phyloP scores from a whole-genome alignment of 768 basidiomycete species.

The Mycena belliarum region DNA sequence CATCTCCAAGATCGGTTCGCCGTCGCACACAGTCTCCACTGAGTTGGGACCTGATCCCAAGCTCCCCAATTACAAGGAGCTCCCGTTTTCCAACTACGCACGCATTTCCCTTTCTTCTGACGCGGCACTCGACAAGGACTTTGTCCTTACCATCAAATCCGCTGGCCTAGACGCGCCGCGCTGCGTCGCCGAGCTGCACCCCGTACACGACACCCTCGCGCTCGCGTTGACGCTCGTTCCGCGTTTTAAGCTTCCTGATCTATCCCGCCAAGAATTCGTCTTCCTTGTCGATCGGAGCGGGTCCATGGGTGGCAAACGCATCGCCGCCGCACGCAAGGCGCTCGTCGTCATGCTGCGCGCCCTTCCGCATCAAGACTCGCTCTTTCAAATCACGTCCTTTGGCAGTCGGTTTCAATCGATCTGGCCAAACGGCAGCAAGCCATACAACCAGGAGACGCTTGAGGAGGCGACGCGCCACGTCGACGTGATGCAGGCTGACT shows the following conservation, averaged over 20 bases:
- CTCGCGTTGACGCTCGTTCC: slow-evolving; percentile 46
- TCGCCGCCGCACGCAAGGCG: slow-evolving; percentile 38
- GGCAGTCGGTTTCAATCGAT: slow-evolving; percentile 25
- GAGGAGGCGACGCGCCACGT: slow-evolving; percentile 28
- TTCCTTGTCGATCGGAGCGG: slow-evolving; percentile 49
- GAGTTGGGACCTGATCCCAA: slow-evolving; percentile 19
- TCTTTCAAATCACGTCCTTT: slow-evolving; percentile 48
- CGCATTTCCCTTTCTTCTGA: slow-evolving; percentile 8
- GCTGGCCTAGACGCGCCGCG: slow-evolving; percentile 41
- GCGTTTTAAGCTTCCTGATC: slow-evolving; percentile 35
- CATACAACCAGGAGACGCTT: slow-evolving; percentile 27
- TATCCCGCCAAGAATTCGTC: slow-evolving; percentile 43
- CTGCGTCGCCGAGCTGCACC: slow-evolving; percentile 39
- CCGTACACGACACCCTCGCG: slow-evolving; percentile 28
- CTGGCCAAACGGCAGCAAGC: slow-evolving; percentile 31
- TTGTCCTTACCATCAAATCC: slow-evolving; percentile 42
- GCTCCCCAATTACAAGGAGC: slow-evolving; percentile 13
- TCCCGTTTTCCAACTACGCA: slow-evolving; percentile 18
- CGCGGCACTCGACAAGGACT: slow-evolving; percentile 34
- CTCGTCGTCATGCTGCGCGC: slow-evolving; percentile 39
- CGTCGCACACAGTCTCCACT: slow-evolving; percentile 19
- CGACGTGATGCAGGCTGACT: slow-evolving; percentile 34
- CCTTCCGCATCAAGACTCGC: slow-evolving; percentile 34
- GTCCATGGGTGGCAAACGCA: slow-evolving; percentile 35
- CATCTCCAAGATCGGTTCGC: slow-evolving; percentile 18